Evolutionary conservation across 1,139 yeast species (phyloP), one percentile per base, ranked within the genome.

Genomic region (Diutina rugosa): DNA sequence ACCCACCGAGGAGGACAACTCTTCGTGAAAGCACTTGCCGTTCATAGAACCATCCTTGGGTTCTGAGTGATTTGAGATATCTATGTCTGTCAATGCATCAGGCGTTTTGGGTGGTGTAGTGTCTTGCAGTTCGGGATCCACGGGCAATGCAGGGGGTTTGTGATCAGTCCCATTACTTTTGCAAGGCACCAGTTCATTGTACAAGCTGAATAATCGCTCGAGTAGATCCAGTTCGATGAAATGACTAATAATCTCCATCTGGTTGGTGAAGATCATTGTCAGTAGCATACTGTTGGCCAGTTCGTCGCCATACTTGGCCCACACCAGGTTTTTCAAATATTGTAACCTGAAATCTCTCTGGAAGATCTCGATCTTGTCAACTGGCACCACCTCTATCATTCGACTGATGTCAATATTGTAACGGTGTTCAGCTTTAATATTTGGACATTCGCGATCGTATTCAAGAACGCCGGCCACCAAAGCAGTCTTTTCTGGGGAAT

Each of bases 381-480:
- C 44, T 12, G 53, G 53, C 29, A 59, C 71, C 4, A 91, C 87
- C 62, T 86, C 85, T 65, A 85, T 85, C 69, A 88, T 86, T 47
- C 74, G 77, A 10, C 85, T 73, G 56, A 82, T 81, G 56, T 82
- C 79, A 5, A 70, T 69, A 64, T 81, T 84, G 21, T 79, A 81
- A 55, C 97, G 74, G 69, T 89, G 90, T 62, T 87, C 85, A 1
- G 97, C 90, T 68, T 89, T 90, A 61, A 78, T 76, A 28, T 76
- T 76, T 0, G 97, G 96, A 63, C 79, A 88, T 57, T 87, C 95
- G 0, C 95, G 87, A 66, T 91, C 97, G 68, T 91, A 93, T 67
- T 93, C 99, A 55, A 93, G 71, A n/a, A 90, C 86, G 0, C 96
- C 96, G 9, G 86, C 79, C 6, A 88, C 71, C 0, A 88, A 87